Conservation (phyloP, 352 stramenopile genomes). For the Hyaloperonospora arabidopsidis region DNA sequence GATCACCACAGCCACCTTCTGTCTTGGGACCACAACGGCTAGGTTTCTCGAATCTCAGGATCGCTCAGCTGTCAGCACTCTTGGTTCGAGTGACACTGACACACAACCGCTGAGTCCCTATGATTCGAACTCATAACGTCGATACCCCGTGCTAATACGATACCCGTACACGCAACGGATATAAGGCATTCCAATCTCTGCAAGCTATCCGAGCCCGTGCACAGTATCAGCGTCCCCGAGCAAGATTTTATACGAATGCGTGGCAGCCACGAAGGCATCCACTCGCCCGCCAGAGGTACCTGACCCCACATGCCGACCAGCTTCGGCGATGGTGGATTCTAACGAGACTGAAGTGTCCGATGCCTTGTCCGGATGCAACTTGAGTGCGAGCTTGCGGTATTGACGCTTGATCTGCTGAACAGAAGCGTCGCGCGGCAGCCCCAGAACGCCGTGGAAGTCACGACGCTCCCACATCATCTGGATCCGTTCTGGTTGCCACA, state of each 20-base stretch:
- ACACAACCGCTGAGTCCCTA: too few species aligned
- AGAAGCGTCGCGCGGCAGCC: slow-evolving; percentile 52
- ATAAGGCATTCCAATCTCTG: too few species aligned
- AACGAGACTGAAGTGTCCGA: slow-evolving; percentile 29
- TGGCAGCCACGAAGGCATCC: slow-evolving; percentile 75
- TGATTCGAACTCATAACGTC: too few species aligned
- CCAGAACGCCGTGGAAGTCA: slow-evolving; percentile 70
- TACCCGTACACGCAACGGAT: too few species aligned
- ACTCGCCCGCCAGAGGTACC: slow-evolving; percentile 35
- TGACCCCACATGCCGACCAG: slow-evolving; percentile 9
- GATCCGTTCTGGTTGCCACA: slow-evolving; percentile 75
- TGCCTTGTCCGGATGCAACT: slow-evolving; percentile 76
- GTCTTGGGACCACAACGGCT: too few species aligned
- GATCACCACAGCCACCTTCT: too few species aligned
- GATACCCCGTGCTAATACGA: too few species aligned
- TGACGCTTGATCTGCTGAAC: slow-evolving; percentile 72
- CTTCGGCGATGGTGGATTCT: slow-evolving; percentile 27
- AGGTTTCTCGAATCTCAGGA: too few species aligned
- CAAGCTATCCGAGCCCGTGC: slow-evolving; percentile 14
- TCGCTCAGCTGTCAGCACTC: too few species aligned
- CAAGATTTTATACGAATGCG: slow-evolving; percentile 71
- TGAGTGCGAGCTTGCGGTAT: slow-evolving; percentile 79
- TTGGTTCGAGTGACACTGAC: too few species aligned
- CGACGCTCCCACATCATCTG: slow-evolving; percentile 72
- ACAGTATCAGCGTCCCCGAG: slow-evolving; percentile 39